Evolutionary conservation across 352 stramenopile species (phyloP), one percentile per base, ranked within the genome.

Genomic region (Pilasporangium apinafurcum): DNA sequence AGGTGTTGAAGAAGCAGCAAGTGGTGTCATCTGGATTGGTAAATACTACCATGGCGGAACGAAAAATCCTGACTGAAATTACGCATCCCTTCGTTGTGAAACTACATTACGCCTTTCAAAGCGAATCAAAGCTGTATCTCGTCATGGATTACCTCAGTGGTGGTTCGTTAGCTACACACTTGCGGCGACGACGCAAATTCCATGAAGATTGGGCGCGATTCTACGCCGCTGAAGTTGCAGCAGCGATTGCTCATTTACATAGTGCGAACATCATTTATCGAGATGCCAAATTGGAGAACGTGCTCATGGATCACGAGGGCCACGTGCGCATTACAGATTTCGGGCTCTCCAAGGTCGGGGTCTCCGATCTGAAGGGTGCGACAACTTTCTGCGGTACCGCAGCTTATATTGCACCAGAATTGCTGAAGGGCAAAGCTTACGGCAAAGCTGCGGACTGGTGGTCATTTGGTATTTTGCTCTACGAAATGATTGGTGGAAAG

Each of bases 291-390:
- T 74, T 96, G 14, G 92, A 98, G 50, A 98, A 98, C 43, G 83
- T 98, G 36, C 62, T 98, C 27, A 86, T 98, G 68, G 92, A 98
- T 52, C 83, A 94, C 47, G 76, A 96, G 55, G 92, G 92, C 3
- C 92, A 98, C 50, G 84, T 98, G 18, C 76, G 86, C n/a, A 92
- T 97, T 47, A 96, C 90, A 1, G 89, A 98, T 63, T 97, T 98
- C 51, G 92, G 92, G 16, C 51, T 98, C 28, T 96, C 88, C 4
- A 97, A 97, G 69, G 80, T 95, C 17, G 78, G 83, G 25, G 83
- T 97, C 0, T 87, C 89, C 12, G 78, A 75, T 33, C 48, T 92
- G 14, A 76, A 94, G 39, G 80, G 86, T 17, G 90, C 86, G 2
- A 96, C 78, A 14, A 97, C 90, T 3, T 96, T 97, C 57, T 97